Evolutionary conservation across 345 rosid species (phyloP).

Genomic region (Aegle marmelos): DNA sequence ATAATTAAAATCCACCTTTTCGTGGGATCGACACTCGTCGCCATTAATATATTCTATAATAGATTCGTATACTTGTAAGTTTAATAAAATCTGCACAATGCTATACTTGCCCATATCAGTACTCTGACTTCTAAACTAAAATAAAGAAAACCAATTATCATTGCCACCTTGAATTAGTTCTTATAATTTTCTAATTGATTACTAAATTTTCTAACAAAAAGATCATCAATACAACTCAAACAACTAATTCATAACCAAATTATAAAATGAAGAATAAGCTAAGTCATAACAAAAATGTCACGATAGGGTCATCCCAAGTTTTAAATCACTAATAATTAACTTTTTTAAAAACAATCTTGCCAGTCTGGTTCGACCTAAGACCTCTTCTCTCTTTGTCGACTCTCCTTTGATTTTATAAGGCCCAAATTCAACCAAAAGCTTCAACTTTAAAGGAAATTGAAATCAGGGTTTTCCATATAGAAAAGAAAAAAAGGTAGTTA

Average conservation of each 20-base stretch:
- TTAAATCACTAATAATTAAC: neutral
- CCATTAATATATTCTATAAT: too few species aligned
- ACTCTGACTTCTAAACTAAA: too few species aligned
- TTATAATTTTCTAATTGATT: neutral
- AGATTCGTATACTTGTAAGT: too few species aligned
- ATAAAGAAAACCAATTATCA: too few species aligned
- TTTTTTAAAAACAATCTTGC: constrained; percentile 6
- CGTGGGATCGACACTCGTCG: too few species aligned
- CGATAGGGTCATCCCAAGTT: neutral
- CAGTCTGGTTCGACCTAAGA: constrained; percentile 44
- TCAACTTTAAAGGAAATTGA: neutral
- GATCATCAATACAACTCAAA: neutral
- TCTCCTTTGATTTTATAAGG: constrained; percentile 62
- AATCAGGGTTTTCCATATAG: neutral
- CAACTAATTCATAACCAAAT: neutral
- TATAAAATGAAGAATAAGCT: neutral
- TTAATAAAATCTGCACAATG: too few species aligned
- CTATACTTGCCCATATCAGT: too few species aligned
- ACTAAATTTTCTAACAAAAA: neutral
- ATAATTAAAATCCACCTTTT: too few species aligned
- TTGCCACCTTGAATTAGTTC: neutral
- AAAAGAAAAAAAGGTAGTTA: neutral
- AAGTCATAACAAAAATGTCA: neutral
- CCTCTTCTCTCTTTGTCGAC: constrained; percentile 45
- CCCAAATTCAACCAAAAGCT: constrained; percentile 53